These are phyloP conservation scores for Chernovozyma aurita DNA, from an alignment of 1,139 yeast genomes.

Conservation along the genomic window DNA sequence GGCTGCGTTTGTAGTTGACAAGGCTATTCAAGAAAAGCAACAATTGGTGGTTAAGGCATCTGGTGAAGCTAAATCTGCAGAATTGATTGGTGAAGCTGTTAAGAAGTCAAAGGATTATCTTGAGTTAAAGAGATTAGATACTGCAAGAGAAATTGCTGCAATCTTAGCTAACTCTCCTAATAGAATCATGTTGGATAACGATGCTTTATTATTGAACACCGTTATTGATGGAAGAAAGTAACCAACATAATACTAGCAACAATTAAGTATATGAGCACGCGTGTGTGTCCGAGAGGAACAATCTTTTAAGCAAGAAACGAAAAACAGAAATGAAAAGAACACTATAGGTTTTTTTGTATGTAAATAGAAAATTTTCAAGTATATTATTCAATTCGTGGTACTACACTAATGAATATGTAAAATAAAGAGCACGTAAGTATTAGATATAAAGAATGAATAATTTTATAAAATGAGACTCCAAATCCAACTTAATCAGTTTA, in stretches of 20 bases:
- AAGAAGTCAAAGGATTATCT: slow-evolving; percentile 94
- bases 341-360: neutral
- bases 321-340: neutral
- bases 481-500: neutral
- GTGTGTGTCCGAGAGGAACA: too few relatives aligned
- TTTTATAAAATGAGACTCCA: too few relatives aligned
- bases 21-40: slow-evolving; percentile 96
- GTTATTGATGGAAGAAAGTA: slow-evolving; percentile 55
- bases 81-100: slow-evolving; percentile 97
- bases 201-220: slow-evolving; percentile 86
- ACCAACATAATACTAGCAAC: neutral
- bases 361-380: slow-evolving; percentile 15
- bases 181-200: slow-evolving; percentile 86
- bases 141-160: slow-evolving; percentile 92
- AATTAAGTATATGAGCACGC: neutral
- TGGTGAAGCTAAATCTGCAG: slow-evolving; percentile 98
- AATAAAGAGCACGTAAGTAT: too few relatives aligned
- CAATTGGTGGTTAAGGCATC: slow-evolving; percentile 93
- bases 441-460: too few relatives aligned
- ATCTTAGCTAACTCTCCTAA: slow-evolving; percentile 86
- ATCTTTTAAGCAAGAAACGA: too few relatives aligned
- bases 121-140: slow-evolving; percentile 92
- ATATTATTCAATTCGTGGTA: neutral
- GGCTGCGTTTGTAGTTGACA: slow-evolving; percentile 94
- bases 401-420: too few relatives aligned